Base-by-base conservation (phyloP, 2,329 filamentous ascomycete genomes). In the Proliferodiscus dingleyae region DNA sequence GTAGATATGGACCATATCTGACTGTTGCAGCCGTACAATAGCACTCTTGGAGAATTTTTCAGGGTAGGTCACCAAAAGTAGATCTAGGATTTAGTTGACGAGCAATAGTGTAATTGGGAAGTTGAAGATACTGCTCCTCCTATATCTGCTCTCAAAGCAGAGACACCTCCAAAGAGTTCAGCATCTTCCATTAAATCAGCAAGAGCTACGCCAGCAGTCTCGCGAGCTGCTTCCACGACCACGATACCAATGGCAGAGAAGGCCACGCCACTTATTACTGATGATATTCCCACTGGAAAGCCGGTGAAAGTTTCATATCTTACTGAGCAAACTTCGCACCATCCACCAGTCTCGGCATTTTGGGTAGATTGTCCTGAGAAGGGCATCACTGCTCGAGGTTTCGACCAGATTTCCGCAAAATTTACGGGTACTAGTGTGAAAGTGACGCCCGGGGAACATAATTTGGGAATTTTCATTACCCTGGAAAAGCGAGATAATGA, bases 241-340 rank as follows among this genome's bases (percentile, higher is more conserved):
- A 53, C 53, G 7, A 41, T 58, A 23, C 45, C 56, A 6, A 55
- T 46, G 21, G 22, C 44, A 7, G 46, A 41, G 8, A 38, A 41
- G 18, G 29, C 18, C 29, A 18, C 33, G 23, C 41, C 11, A 11
- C 6, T 11, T 11, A 26, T 6, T 11, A 11, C 19, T 23, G 42
- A 15, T 6, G 28, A 24, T n/a, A 32, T 61, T 43, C 56, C 60
- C 33, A 34, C 58, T 46, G 54, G 24, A 53, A 64, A 66, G 49
- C 76, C 74, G 22, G 77, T 95, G 57, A 87, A 85, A 57, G 80
- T 98, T 57, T 95, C 89, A 8, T 98, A 95, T 65, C 75, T 98
- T 50, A 97, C 93, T 21, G 93, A 98, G 69, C 93, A 98, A 70
- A 98, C 93, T 7, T 96, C 89, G 6, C 93, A 98, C 61, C 93